A percentile compares a stretch with the other conserved stretches of the same genome.
phyloP scores from a whole-genome alignment of 2,329 filamentous ascomycete species.

The Ophiostoma tasmaniense region DNA sequence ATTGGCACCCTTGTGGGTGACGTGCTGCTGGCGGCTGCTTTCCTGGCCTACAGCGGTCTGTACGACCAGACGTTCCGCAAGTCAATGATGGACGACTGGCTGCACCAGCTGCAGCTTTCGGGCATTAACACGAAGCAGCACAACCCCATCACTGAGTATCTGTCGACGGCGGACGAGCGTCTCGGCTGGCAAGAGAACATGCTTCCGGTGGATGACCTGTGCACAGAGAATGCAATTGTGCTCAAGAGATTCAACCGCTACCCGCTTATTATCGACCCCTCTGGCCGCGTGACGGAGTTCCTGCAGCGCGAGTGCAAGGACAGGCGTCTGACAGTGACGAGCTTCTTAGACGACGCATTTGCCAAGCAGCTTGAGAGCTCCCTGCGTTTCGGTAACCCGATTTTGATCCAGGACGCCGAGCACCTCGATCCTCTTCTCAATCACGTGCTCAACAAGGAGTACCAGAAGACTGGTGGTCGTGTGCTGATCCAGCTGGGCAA shows the following conservation, averaged over 20 bases:
- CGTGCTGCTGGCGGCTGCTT: conserved; percentile 90
- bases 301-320: conserved; percentile 81
- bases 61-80: conserved; percentile 98
- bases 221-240: conserved; percentile 97
- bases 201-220: conserved; percentile 90
- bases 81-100: conserved; percentile 95
- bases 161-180: conserved; percentile 92
- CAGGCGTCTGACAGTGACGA: conserved; percentile 87
- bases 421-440: conserved; percentile 95
- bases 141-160: conserved; percentile 90
- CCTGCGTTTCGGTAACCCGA: conserved; percentile 93
- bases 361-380: conserved; percentile 97
- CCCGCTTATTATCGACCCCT: conserved; percentile 95
- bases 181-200: conserved; percentile 91
- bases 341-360: conserved; percentile 95
- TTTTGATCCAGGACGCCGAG: conserved; percentile 96
- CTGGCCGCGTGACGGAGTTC: conserved; percentile 89
- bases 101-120: conserved; percentile 86
- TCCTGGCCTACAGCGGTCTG: conserved; percentile 91
- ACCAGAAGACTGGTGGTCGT: conserved; percentile 95
- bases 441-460: conserved; percentile 98
- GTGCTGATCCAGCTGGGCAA: conserved; percentile 97
- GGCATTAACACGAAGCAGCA: conserved; percentile 87
- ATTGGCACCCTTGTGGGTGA: conserved; percentile 95
- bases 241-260: conserved; percentile 97